A percentile compares a stretch with the other conserved stretches of the same genome.
These are phyloP conservation scores for Fusarium buxicola DNA, from an alignment of 2,329 filamentous ascomycete genomes.

Conservation along the genomic window DNA sequence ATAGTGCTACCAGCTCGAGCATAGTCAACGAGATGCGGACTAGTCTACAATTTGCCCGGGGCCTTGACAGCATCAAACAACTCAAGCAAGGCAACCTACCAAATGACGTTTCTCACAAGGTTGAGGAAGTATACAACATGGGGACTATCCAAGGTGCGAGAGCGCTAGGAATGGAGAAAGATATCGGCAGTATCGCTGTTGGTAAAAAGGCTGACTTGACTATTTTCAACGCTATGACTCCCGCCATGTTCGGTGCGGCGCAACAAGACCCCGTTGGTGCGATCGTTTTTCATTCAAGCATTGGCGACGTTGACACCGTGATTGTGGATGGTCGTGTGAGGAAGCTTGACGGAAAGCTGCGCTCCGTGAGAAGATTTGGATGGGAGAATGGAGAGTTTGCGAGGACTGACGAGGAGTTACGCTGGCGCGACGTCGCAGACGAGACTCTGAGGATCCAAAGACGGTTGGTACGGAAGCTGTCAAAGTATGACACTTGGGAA, in stretches of 20 bases:
- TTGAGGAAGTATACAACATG: slow-evolving; percentile 8
- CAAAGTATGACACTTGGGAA: neutral
- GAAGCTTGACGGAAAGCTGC: slow-evolving; percentile 5
- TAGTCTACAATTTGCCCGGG: neutral
- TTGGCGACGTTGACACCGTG: slow-evolving; percentile 5
- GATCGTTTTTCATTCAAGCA: slow-evolving; percentile 4
- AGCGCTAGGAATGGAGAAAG: slow-evolving; percentile 2
- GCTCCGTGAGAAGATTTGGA: neutral
- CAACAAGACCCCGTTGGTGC: slow-evolving; percentile 2
- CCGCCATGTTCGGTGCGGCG: slow-evolving; percentile 1
- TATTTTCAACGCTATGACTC: slow-evolving; percentile 7
- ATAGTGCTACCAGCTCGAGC: slow-evolving; percentile 5
- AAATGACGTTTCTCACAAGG: neutral
- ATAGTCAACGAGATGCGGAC: slow-evolving; percentile 10
- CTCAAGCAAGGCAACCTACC: neutral
- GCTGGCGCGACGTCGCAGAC: neutral
- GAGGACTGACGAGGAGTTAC: neutral
- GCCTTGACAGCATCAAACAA: neutral
- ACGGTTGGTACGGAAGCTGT: neutral
- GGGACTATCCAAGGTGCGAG: slow-evolving; percentile 14
- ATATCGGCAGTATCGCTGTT: slow-evolving; percentile 10
- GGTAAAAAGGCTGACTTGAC: slow-evolving; percentile 10
- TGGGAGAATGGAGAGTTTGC: neutral
- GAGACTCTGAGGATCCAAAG: neutral
- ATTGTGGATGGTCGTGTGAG: slow-evolving; percentile 4